Evolutionary conservation across 2,329 filamentous ascomycete species (phyloP), one percentile per base, ranked within the genome.

Genomic region (Chalara sp.): DNA sequence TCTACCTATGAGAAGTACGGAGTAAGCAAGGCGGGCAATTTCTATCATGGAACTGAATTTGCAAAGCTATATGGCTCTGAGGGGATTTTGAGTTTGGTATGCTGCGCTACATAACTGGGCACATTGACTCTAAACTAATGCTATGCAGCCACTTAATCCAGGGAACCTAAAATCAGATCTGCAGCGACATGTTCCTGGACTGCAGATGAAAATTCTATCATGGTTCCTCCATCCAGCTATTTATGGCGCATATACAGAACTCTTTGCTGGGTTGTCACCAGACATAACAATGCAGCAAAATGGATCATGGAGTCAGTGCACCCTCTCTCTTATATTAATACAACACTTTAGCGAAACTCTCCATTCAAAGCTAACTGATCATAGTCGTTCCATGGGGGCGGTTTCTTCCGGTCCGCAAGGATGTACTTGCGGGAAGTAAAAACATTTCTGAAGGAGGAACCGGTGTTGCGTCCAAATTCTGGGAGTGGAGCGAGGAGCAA

Each of bases 401-500:
- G 21, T 21, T 21, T 21, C 21, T 21, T 21, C 21, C 21, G 21
- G 21, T 21, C 21, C 21, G 21, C 21, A 21, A 21, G 21, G 21
- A 21, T 21, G 21, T 21, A 2, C 21, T 21, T 21, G 21, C 21
- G 21, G 21, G 21, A 44, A 66, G 65, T 78, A 32, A 64, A 72
- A 41, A 73, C 74, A 2, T 78, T 71, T 69, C 74, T 74, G 53
- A 58, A 65, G 40, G 54, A 64, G 48, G 48, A 51, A 44, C 58
- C 3, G 68, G 63, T 2, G 61, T 62, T 37, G 67, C 64, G 3
- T 53, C 60, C 39, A 61, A 63, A 47, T 71, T 73, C 50, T 73
- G 69, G 70, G 63, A 68, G 13, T 74, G 69, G 70, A 64, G 61
- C 37, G 71, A 73, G 50, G 62, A 68, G 31, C 65, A 70, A 54